Evolutionary conservation across 2,329 filamentous ascomycete species (phyloP), one percentile per base, ranked within the genome.

Genomic region (Apiospora koreana): DNA sequence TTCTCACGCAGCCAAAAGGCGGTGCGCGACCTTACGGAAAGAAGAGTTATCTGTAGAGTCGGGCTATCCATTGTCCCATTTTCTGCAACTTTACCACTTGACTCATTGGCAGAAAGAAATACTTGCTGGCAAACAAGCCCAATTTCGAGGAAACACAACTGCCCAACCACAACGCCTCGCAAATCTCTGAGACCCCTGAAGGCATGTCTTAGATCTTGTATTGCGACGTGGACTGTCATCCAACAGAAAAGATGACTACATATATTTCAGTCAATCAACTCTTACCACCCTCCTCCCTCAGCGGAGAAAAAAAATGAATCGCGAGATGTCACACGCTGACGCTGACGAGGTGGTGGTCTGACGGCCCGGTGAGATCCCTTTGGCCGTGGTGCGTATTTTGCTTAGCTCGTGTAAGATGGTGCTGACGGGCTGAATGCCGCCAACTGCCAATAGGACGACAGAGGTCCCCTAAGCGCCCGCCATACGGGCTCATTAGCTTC

Each of bases 311-410:
- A 9, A 38, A 23, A n/a, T 38, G 9, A 23, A 38, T 38, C 21
- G 54, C 54, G 10, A 62, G 54, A 62, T 62, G 54, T 62, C 54
- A 62, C 31, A 62, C 31, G 54, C 54, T 62, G 54, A n/a, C 31
- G 54, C 54, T 62, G 54, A 62, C 54, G 54, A 16, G 31, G 8
- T 58, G 50, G 16, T 50, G 48, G 23, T 58, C 50, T 58, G 50
- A 58, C 6, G 25, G 50, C 25, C 50, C 21, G 54, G 31, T 38
- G 21, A 62, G 31, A 62, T 62, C 25, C 8, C 25, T 31, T n/a
- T n/a, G 7, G 54, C n/a, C 12, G 8, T 18, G 18, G 31, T n/a
- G 43, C 18, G 28, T 58, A 16, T 38, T n/a, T 23, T 62, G 31
- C 54, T 62, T 62, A 38, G 54, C 54, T 62, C 18, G 31, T 38